Evolutionary conservation across 78 protist genomes (phyloP).

Genomic region (Dictyostelium purpureum): DNA sequence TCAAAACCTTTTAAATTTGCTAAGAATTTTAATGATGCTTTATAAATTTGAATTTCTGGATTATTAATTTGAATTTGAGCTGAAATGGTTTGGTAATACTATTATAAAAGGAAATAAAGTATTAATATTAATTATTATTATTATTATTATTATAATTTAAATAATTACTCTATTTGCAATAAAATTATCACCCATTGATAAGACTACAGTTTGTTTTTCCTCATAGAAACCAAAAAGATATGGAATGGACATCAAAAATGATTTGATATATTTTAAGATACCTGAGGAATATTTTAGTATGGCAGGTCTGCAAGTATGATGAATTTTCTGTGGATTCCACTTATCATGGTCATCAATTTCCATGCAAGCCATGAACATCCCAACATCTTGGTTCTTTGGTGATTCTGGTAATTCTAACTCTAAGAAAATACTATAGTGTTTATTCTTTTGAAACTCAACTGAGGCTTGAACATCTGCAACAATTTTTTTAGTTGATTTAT

Average conservation of each 20-base stretch:
- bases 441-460: conserved; percentile 48
- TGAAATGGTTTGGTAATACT: conserved; percentile 68
- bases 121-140: not conserved
- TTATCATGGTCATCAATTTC: conserved; percentile 58
- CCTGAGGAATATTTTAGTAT: conserved; percentile 47
- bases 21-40: conserved; percentile 25
- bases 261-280: not conserved
- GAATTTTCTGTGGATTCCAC: conserved; percentile 59
- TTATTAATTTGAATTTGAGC: conserved; percentile 20
- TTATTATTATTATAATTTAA: not conserved
- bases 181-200: conserved; percentile 69
- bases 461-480: conserved; percentile 34
- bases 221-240: conserved; percentile 47
- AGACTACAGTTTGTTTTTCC: conserved; percentile 35
- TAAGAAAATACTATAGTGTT: conserved; percentile 47
- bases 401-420: conserved; percentile 68
- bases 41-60: conserved; percentile 65
- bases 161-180: conserved; percentile 44
- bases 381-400: conserved; percentile 58
- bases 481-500: not conserved
- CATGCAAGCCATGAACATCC: conserved; percentile 74
- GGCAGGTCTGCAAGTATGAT: conserved; percentile 41
- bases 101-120: not conserved
- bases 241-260: not conserved
- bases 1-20: conserved; percentile 54